Percentiles rank a stretch among this genome's conserved stretches.
phyloP scores from a whole-genome alignment of 78 protist species.

The Capsaspora owczarzaki region DNA sequence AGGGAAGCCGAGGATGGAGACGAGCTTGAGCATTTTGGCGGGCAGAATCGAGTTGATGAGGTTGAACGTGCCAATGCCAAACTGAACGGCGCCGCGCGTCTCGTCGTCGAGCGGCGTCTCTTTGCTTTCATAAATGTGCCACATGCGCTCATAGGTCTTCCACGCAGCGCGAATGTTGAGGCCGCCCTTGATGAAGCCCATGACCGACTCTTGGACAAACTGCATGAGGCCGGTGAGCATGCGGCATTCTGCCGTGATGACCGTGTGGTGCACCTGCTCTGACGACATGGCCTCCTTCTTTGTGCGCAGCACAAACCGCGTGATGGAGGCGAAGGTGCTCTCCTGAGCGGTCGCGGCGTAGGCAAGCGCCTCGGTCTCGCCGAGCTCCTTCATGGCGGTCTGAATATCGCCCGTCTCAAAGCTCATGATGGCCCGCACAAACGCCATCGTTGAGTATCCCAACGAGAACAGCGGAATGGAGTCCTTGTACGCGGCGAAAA shows the following conservation, averaged over 20 bases:
- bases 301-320: neutral
- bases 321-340: neutral
- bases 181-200: neutral
- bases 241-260: neutral
- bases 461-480: neutral
- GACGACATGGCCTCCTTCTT: neutral
- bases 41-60: neutral
- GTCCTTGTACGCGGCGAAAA: neutral
- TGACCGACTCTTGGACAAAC: neutral
- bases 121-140: neutral
- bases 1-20: neutral
- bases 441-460: neutral
- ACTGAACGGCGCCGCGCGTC: neutral
- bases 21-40: neutral
- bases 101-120: neutral
- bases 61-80: conserved; percentile 5
- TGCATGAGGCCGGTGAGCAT: neutral
- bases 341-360: neutral
- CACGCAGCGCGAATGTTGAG: neutral
- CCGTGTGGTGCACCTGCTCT: neutral
- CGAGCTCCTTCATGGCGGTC: neutral
- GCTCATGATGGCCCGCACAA: neutral
- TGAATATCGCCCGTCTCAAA: neutral
- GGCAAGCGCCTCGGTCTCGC: neutral
- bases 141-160: conserved; percentile 1